phyloP scores from a whole-genome alignment of 164 flowering plant genomes.

The Cinnamomum chago region DNA sequence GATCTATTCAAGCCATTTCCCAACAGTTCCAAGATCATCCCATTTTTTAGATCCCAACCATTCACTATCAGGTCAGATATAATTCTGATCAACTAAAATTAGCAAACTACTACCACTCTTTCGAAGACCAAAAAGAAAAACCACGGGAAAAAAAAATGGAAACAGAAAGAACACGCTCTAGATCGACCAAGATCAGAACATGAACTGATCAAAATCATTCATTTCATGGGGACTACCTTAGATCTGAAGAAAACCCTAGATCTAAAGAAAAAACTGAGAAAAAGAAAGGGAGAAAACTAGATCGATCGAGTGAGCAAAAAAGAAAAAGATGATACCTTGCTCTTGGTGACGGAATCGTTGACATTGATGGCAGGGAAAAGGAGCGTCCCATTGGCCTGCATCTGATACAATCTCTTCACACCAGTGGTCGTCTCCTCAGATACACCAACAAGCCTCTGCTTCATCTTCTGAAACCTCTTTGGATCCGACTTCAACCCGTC shows the following conservation, averaged over 20 bases:
- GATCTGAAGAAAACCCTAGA: not conserved
- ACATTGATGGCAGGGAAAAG: conserved; percentile 31
- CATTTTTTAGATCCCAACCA: no score
- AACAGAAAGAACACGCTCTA: no score
- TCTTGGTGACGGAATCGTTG: conserved; percentile 27
- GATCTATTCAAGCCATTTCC: no score
- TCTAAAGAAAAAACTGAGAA: not conserved
- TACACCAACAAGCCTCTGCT: conserved; percentile 32
- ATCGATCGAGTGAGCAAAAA: not conserved
- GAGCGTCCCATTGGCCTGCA: conserved; percentile 25
- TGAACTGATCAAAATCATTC: no score
- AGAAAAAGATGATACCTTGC: conserved; percentile 11
- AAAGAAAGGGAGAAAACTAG: not conserved
- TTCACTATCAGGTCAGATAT: no score
- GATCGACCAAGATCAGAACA: no score
- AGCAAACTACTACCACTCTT: no score
- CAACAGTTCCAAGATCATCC: no score
- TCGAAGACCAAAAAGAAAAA: no score
- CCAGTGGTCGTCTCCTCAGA: conserved; percentile 40
- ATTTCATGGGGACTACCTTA: not conserved
- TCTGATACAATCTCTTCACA: conserved; percentile 34
- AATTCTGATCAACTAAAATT: no score
- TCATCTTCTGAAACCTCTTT: conserved; percentile 35
- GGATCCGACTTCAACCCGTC: conserved; percentile 38
- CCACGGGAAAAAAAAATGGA: no score